phyloP scores from a whole-genome alignment of 768 basidiomycete species.

The Gloeopeniophorella convolvens region DNA sequence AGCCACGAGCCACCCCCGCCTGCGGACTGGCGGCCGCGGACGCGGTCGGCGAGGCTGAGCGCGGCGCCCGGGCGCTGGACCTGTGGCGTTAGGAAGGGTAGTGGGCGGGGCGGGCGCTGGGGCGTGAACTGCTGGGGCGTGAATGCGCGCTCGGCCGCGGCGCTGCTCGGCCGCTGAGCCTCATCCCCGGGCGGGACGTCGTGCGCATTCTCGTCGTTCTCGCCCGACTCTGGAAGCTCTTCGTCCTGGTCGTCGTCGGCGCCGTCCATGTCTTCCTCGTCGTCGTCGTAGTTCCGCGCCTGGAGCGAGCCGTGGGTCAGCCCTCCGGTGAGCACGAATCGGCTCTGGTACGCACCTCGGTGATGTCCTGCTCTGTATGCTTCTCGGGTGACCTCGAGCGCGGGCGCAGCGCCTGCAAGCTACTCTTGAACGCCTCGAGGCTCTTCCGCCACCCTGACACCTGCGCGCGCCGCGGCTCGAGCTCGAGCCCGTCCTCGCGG shows the following conservation, averaged over 20 bases:
- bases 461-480: constrained; percentile 27
- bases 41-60: constrained; percentile 16
- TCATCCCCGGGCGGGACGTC: constrained; percentile 11
- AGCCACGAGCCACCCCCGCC: constrained; percentile 41
- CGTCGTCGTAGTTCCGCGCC: constrained; percentile 8
- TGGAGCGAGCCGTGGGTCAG: neutral
- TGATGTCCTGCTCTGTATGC: neutral
- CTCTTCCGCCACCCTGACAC: constrained; percentile 30
- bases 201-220: constrained; percentile 19
- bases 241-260: constrained; percentile 19
- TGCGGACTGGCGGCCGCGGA: constrained; percentile 16
- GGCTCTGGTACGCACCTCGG: constrained; percentile 15
- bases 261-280: no score
- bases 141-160: neutral
- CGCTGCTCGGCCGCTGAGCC: constrained; percentile 4
- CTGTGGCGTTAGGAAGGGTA: constrained; percentile 57
- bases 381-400: constrained; percentile 24
- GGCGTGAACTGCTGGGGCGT: constrained; percentile 19
- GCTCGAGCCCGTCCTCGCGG: constrained; percentile 22
- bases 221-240: constrained; percentile 2
- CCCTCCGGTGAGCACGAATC: neutral
- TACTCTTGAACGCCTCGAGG: constrained; percentile 28
- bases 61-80: constrained; percentile 18
- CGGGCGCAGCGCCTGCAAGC: constrained; percentile 28
- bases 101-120: constrained; percentile 28